A percentile compares a stretch with the other conserved stretches of the same genome.
Conservation (phyloP, 139 green algal genomes). For the Chlamydomonas sp. region DNA sequence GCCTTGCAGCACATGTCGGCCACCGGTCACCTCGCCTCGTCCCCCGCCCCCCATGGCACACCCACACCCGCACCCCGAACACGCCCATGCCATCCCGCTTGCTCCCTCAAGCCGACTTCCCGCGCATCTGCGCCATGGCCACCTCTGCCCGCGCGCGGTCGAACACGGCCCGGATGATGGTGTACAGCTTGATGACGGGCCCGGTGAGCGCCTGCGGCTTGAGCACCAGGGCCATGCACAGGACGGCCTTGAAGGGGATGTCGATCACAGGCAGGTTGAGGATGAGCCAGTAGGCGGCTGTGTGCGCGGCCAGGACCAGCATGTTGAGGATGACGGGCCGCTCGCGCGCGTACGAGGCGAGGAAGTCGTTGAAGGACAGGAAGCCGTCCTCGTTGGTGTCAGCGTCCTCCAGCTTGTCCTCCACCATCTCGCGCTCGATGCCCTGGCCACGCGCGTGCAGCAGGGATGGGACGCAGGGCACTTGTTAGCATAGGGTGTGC, state of each 20-base stretch:
- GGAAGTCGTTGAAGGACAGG: conserved; percentile 38
- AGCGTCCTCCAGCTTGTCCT: conserved; percentile 26
- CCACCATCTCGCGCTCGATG: conserved; percentile 34
- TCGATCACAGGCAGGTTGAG: conserved; percentile 33
- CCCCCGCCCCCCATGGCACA: too few relatives aligned
- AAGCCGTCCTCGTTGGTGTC: conserved; percentile 46
- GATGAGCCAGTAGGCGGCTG: conserved; percentile 20
- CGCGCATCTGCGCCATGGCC: conserved; percentile 3
- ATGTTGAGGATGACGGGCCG: conserved; percentile 32
- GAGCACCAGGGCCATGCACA: conserved; percentile 1
- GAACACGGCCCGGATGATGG: not conserved
- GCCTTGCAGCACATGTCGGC: too few relatives aligned
- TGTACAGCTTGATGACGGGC: conserved; percentile 18
- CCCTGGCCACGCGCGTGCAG: not conserved
- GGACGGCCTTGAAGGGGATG: conserved; percentile 1
- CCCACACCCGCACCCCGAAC: too few relatives aligned
- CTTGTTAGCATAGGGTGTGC: too few relatives aligned
- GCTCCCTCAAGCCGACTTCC: not conserved
- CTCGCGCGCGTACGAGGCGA: conserved; percentile 24
- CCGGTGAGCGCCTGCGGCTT: conserved; percentile 32
- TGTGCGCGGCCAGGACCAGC: conserved; percentile 17
- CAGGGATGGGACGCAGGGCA: too few relatives aligned
- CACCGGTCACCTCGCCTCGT: too few relatives aligned
- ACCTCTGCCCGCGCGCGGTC: conserved; percentile 28
- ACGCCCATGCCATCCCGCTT: not conserved